Evolutionary conservation across 306 rosid genomes (phyloP).

Genomic region (Cotoneaster glaucophyllus): DNA sequence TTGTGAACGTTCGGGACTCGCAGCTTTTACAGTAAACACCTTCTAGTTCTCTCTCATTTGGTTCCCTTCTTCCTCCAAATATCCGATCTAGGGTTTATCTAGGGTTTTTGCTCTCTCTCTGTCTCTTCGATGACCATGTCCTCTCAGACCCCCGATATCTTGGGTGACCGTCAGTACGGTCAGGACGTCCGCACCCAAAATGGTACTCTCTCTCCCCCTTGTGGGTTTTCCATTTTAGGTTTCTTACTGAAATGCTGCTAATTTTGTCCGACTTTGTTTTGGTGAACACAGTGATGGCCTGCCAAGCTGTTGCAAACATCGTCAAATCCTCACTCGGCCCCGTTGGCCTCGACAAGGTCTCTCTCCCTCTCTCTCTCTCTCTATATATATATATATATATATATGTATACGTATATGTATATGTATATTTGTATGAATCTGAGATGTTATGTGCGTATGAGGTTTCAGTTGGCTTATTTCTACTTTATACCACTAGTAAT

Average conservation of each 20-base stretch:
- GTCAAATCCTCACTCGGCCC: slow-evolving; percentile 94
- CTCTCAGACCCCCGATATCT: slow-evolving; percentile 62
- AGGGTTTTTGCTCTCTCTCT: neutral
- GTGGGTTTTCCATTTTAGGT: neutral
- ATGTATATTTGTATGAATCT: neutral
- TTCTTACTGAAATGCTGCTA: neutral
- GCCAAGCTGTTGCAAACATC: slow-evolving; percentile 89
- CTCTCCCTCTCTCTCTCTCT: neutral
- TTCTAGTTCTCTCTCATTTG: neutral
- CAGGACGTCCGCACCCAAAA: slow-evolving; percentile 97
- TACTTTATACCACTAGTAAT: neutral
- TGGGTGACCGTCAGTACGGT: slow-evolving; percentile 90
- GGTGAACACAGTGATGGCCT: slow-evolving; percentile 57
- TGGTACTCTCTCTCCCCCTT: slow-evolving; percentile 32
- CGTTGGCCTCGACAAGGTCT: slow-evolving; percentile 97
- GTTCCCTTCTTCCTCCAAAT: neutral
- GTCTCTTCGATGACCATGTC: slow-evolving; percentile 41
- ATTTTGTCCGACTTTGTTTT: neutral
- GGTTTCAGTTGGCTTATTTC: neutral
- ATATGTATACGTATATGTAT: too few relatives aligned
- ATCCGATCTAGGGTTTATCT: slow-evolving; percentile 21
- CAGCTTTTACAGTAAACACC: neutral
- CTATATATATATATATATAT: too few relatives aligned
- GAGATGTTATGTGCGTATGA: neutral
- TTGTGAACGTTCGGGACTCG: neutral